Conservation (phyloP, 2,329 filamentous ascomycete species). For the Hypoxylon sp. region DNA sequence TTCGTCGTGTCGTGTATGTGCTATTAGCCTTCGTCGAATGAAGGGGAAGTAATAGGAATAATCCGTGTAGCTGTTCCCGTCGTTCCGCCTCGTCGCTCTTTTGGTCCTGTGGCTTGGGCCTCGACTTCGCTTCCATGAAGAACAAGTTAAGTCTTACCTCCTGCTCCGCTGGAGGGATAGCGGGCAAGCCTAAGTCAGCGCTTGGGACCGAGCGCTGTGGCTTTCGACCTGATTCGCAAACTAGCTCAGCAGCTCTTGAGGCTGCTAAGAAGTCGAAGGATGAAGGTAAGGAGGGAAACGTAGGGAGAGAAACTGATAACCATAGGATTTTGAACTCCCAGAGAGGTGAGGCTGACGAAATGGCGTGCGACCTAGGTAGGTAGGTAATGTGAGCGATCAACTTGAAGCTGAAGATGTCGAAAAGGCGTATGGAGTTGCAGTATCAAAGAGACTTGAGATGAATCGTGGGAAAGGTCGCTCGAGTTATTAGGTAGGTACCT, state of each 20-base stretch:
- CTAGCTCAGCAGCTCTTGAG: neutral
- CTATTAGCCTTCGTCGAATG: neutral
- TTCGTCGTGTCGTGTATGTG: neutral
- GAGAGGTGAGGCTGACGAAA: too few relatives aligned
- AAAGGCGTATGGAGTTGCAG: too few relatives aligned
- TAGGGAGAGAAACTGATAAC: too few relatives aligned
- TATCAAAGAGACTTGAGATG: too few relatives aligned
- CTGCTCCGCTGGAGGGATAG: neutral
- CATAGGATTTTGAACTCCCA: too few relatives aligned
- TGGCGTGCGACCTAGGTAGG: too few relatives aligned
- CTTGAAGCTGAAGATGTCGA: too few relatives aligned
- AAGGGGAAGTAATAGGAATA: neutral
- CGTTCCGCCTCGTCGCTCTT: neutral
- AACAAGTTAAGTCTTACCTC: neutral
- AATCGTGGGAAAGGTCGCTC: too few relatives aligned
- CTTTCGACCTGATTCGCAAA: neutral
- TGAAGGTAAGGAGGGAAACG: neutral
- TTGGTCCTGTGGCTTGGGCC: neutral
- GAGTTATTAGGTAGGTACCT: too few relatives aligned
- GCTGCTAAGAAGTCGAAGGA: neutral
- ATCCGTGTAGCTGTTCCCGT: neutral
- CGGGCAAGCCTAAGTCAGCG: neutral
- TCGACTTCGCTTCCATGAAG: neutral
- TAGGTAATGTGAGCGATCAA: too few relatives aligned
- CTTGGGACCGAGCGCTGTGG: neutral